Conservation (phyloP, 2,329 filamentous ascomycete genomes). For the Colletotrichum sp. region DNA sequence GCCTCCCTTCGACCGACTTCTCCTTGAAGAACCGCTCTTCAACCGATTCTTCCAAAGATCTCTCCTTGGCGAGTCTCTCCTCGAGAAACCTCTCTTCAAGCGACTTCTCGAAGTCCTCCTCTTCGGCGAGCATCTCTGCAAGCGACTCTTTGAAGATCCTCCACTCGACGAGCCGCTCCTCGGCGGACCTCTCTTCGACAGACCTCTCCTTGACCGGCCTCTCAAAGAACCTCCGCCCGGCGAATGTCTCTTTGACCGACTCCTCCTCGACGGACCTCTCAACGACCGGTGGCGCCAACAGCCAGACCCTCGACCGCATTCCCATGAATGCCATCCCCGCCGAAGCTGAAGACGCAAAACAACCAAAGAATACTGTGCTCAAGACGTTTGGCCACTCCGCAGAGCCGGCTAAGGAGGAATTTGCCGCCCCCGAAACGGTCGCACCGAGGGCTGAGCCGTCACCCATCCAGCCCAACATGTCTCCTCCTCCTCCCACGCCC, state of each 20-base stretch:
- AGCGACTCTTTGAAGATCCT: no score
- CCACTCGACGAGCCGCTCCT: background rate
- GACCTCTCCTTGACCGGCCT: no score
- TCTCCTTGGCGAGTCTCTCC: no score
- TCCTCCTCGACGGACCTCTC: background rate
- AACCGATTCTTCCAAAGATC: no score
- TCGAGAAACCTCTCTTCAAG: no score
- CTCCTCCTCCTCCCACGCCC: background rate
- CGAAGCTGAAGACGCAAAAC: background rate
- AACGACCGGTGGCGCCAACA: background rate
- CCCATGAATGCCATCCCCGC: background rate
- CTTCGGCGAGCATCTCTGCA: no score
- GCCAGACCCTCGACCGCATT: background rate
- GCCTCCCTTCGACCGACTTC: no score
- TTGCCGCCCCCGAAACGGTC: background rate
- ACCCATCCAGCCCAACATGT: background rate
- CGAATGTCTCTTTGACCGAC: background rate
- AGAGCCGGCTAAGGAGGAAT: background rate
- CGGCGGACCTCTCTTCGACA: background rate
- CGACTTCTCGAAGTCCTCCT: no score
- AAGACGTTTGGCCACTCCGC: background rate
- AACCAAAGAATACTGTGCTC: background rate
- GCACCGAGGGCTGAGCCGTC: background rate
- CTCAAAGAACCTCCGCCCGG: rapidly evolving
- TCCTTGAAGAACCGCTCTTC: no score